Base-by-base conservation (phyloP, 345 rosid genomes). In the Hibiscus syriacus region DNA sequence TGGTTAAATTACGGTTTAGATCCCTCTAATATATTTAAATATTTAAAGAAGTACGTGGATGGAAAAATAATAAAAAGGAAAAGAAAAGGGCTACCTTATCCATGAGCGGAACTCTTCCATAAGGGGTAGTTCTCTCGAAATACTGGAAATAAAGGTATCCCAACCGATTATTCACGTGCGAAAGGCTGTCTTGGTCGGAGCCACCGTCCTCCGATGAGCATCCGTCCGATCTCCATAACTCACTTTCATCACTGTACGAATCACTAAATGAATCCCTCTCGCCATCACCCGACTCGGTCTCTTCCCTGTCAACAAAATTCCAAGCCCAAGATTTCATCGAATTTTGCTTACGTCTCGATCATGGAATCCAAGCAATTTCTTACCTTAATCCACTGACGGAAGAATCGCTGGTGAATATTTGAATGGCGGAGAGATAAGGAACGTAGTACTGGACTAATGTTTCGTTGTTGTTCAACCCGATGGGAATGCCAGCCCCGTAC, bases 401-500 rank as follows among this genome's bases (percentile, higher is more conserved):
- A 36, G 41, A 36, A 74, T 71, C 81, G 84, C 92, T 83, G 50
- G 89, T 88, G 80, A 84, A 94, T 71, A 94, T 92, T 75, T 94
- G 98, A 46, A 94, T 85, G 11, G 93, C 98, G 36, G 98, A 94
- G 73, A 94, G 90, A 64, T 92, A 94, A 68, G 98, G 99, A 34
- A 89, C 99, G 64, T 89, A 92, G 72, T 94, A 94, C 76, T 94
- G 99, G 68, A 89, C 87, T 71, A 94, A 83, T 36, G 93, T 85
- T 78, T 89, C 99, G 41, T 82, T 85, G 79, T 77, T 76, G 74
- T 72, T 53, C 72, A 87, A 71, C 67, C 48, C 74, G 68, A 94
- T 76, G 1, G 99, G 99, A 56, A 94, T 97, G 23, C 98, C 98
- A 61, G 97, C 99, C 34, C 98, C 99, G 77, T 94, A 94, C n/a